phyloP scores from a whole-genome alignment of 1,139 yeast genomes.

The Arxiozyma heterogenica region DNA sequence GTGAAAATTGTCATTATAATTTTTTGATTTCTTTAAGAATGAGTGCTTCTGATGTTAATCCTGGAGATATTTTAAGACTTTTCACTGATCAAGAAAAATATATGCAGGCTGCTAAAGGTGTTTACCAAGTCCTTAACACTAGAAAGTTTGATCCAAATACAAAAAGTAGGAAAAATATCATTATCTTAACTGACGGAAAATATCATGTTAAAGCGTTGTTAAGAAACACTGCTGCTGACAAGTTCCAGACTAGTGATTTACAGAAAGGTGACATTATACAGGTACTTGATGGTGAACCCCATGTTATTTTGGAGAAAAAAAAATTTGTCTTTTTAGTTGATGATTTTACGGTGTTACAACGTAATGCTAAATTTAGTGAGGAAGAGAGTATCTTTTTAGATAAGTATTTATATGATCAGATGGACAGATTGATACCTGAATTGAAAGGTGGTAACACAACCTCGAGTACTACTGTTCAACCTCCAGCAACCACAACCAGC shows the following conservation, averaged over 20 bases:
- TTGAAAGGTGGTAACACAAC: conserved; percentile 7
- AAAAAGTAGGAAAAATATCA: conserved; percentile 25
- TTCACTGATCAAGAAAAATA: conserved; percentile 26
- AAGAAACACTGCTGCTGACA: conserved; percentile 48
- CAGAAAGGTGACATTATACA: conserved; percentile 34
- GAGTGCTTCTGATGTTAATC: conserved; percentile 13
- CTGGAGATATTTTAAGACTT: conserved; percentile 24
- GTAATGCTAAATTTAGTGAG: conserved; percentile 37
- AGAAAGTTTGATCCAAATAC: conserved; percentile 27
- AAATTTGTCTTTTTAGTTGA: conserved; percentile 50
- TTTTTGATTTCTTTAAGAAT: conserved; percentile 8
- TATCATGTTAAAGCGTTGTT: conserved; percentile 57
- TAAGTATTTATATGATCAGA: conserved; percentile 46
- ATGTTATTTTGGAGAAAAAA: conserved; percentile 34
- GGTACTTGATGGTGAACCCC: conserved; percentile 28
- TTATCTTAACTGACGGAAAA: conserved; percentile 54
- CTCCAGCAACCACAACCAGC: conserved; percentile 6
- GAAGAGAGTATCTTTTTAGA: conserved; percentile 39
- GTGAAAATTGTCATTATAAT: neutral
- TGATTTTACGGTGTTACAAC: conserved; percentile 40
- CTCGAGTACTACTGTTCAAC: conserved; percentile 1
- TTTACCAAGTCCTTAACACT: conserved; percentile 28
- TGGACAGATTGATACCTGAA: conserved; percentile 37
- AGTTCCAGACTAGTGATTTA: conserved; percentile 42
- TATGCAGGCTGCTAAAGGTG: conserved; percentile 25